Evolutionary conservation across 2,329 filamentous ascomycete genomes (phyloP), one percentile per base, ranked within the genome.

Genomic region (Bipolaris victoriae): DNA sequence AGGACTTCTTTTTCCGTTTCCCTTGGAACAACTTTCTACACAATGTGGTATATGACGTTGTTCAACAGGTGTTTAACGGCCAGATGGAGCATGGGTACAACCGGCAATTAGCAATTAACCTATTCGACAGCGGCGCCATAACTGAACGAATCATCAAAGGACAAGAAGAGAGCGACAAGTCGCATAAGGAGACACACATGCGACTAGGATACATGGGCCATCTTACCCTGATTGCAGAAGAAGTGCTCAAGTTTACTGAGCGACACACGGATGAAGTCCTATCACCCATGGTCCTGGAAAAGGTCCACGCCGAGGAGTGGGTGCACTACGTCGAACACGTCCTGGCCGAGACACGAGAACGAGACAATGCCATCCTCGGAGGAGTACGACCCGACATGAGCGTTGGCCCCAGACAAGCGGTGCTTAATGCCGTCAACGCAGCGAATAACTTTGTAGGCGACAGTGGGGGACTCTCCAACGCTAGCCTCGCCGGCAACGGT

Each of bases 1-100:
- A 96, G 92, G 91, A 92, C 55, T 98, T 98, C 81, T 99, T 99
- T 80, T 99, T 99, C 81, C 88, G 90, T 58, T 99, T 98, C 71
- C 94, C 95, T 1, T 99, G 95, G 95, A 99, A 99, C 78, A 99
- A 99, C 76, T 99, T 99, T 73, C 84, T 99, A 43, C 95, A 99
- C 79, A 99, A 99, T 72, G 95, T 99, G 41, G 95, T 99, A 46
- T 99, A 99, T 74, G 95, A 99, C 76, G 93, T 99, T 71, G 91
- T 99, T 41, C 95, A 99, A 76, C 95, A 99, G 80, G 95, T 99
- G 1, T 98, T 99, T 77, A 99, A 99, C 73, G 95, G 95, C 7
- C 92, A 92, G 0, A 97, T 99, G 90, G 94, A 98, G 67, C 90
- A 92, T 58, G 93, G 95, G 26, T 97, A 90, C 79, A 99, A 99